phyloP scores from a whole-genome alignment of 2,329 filamentous ascomycete species.

The Seiridium unicorne region DNA sequence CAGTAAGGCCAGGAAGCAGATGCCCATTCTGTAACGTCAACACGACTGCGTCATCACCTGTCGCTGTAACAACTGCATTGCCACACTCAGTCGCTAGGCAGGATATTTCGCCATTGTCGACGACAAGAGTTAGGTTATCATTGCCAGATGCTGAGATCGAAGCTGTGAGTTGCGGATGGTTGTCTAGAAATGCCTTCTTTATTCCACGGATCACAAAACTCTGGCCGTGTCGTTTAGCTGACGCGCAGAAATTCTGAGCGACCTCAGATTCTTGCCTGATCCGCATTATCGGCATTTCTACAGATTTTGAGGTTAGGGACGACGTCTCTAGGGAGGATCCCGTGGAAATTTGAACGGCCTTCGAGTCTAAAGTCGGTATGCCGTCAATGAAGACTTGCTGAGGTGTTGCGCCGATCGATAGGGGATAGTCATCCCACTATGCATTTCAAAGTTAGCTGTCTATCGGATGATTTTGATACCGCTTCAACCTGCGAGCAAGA shows the following conservation, averaged over 20 bases:
- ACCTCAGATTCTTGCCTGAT: conserved; percentile 17
- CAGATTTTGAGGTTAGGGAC: background rate
- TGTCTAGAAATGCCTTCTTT: conserved; percentile 30
- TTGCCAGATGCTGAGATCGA: conserved; percentile 1
- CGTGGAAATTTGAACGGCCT: conserved; percentile 3
- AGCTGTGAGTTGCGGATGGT: conserved; percentile 10
- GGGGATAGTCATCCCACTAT: conserved; percentile 44
- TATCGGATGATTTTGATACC: too few species aligned
- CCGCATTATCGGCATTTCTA: conserved; percentile 21
- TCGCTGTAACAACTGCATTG: conserved; percentile 17
- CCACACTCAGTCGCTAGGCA: conserved; percentile 36
- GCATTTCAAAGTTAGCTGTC: background rate
- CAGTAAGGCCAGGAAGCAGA: conserved; percentile 47
- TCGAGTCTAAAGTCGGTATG: conserved; percentile 10
- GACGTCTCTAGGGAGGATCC: conserved; percentile 4
- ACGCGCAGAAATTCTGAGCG: conserved; percentile 22
- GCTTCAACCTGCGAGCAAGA: too few species aligned
- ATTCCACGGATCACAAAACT: conserved; percentile 37
- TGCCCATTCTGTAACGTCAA: conserved; percentile 44
- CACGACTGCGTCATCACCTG: conserved; percentile 17
- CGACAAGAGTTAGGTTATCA: conserved; percentile 34
- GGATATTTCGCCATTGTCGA: conserved; percentile 36
- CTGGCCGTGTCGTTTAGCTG: conserved; percentile 14
- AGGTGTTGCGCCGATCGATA: conserved; percentile 42
- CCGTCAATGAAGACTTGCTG: conserved; percentile 48